phyloP scores from a whole-genome alignment of 371 early-diverging fungal species.

The Mortierella sp. region DNA sequence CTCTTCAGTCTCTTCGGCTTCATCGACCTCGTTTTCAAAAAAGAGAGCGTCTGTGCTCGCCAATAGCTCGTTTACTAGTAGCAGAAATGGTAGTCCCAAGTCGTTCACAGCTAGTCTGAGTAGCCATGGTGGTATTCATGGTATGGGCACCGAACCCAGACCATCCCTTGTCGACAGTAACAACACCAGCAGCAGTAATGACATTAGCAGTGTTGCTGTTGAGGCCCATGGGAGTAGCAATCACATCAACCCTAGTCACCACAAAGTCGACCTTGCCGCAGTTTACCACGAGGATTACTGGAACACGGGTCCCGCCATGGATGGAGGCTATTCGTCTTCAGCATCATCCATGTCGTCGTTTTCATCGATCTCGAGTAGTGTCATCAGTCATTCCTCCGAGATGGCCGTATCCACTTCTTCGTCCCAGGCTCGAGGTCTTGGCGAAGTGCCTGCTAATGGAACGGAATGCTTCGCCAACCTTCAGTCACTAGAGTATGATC shows the following conservation, averaged over 20 bases:
- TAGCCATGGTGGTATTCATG: too few species aligned
- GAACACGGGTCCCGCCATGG: slow-evolving; percentile 34
- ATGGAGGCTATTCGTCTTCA: slow-evolving; percentile 52
- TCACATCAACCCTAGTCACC: neutral
- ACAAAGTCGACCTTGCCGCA: neutral
- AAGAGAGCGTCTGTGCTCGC: slow-evolving; percentile 22
- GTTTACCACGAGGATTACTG: slow-evolving; percentile 38
- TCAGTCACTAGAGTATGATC: slow-evolving; percentile 66
- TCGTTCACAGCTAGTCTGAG: too few species aligned
- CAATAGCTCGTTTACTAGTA: slow-evolving; percentile 3
- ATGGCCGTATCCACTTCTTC: slow-evolving; percentile 22
- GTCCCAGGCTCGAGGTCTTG: slow-evolving; percentile 18
- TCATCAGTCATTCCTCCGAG: slow-evolving; percentile 8
- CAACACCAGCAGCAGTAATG: slow-evolving; percentile 12
- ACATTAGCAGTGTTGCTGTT: neutral
- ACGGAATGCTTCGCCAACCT: slow-evolving; percentile 62
- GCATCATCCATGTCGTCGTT: slow-evolving; percentile 35
- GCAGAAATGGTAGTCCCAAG: neutral
- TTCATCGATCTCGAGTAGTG: slow-evolving; percentile 15
- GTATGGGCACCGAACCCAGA: too few species aligned
- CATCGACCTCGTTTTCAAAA: slow-evolving; percentile 43
- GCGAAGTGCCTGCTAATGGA: slow-evolving; percentile 21
- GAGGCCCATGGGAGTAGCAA: neutral
- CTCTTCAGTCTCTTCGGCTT: slow-evolving; percentile 19
- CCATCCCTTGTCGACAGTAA: neutral